Conservation (phyloP, 2,329 filamentous ascomycete species). For the Esteya vermicola region DNA sequence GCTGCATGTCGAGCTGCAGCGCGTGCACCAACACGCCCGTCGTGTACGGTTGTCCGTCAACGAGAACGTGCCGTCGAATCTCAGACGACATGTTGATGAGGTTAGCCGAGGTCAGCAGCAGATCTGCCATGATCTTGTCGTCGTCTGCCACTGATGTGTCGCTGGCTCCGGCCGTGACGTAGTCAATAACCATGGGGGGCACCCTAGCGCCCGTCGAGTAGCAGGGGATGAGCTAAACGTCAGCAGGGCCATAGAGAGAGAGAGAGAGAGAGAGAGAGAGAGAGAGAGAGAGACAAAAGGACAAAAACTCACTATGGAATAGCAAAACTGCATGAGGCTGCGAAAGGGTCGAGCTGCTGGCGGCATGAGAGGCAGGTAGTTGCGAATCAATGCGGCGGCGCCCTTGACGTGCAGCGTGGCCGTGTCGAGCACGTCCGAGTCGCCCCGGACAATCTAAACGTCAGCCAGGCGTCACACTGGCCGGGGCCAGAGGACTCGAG, state of each 20-base stretch:
- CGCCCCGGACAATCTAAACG: slow-evolving; percentile 28
- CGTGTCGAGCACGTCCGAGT: slow-evolving; percentile 28
- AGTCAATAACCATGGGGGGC: slow-evolving; percentile 28
- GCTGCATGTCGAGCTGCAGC: slow-evolving; percentile 22
- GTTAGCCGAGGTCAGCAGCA: slow-evolving; percentile 25
- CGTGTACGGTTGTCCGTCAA: slow-evolving; percentile 22
- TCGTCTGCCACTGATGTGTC: slow-evolving; percentile 17
- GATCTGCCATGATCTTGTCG: slow-evolving; percentile 22
- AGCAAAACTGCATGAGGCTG: slow-evolving; percentile 39
- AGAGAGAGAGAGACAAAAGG: slow-evolving; percentile 3
- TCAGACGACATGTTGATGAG: slow-evolving; percentile 25
- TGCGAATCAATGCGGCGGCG: slow-evolving; percentile 41
- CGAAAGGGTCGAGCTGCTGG: slow-evolving; percentile 29
- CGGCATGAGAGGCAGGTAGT: slow-evolving; percentile 23
- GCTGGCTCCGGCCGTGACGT: slow-evolving; percentile 21
- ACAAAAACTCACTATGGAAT: slow-evolving; percentile 32
- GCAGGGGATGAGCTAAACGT: slow-evolving; percentile 26
- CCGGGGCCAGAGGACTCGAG: neutral
- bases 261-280: neutral
- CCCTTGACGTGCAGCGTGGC: slow-evolving; percentile 46
- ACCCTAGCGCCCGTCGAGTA: slow-evolving; percentile 24
- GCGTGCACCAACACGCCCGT: slow-evolving; percentile 23
- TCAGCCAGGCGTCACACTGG: too few species aligned
- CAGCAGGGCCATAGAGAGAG: too few species aligned
- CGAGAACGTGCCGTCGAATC: slow-evolving; percentile 18